Evolutionary conservation across 2,329 filamentous ascomycete species (phyloP).

Genomic region (Alternaria sp.): DNA sequence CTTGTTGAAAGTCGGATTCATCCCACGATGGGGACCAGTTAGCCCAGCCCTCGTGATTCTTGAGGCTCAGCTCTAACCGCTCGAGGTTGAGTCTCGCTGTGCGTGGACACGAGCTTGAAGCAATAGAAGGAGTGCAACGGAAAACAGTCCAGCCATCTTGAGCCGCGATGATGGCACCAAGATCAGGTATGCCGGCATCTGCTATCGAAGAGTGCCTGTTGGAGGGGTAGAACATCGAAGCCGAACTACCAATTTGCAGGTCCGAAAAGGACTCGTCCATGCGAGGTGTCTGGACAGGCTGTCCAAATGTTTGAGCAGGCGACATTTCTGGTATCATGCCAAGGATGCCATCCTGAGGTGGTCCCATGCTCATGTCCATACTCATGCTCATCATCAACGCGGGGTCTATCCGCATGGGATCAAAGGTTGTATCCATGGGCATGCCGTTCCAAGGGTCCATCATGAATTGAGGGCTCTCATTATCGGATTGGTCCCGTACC

Average conservation of each 20-base stretch:
- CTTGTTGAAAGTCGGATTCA: slow-evolving; percentile 55
- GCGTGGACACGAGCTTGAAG: slow-evolving; percentile 57
- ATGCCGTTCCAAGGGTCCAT: slow-evolving; percentile 57
- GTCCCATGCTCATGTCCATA: slow-evolving; percentile 53
- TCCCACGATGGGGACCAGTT: slow-evolving; percentile 59
- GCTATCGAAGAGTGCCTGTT: slow-evolving; percentile 51
- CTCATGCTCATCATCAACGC: slow-evolving; percentile 54
- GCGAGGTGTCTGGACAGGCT: slow-evolving; percentile 53
- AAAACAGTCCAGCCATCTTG: slow-evolving; percentile 62
- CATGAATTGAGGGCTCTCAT: slow-evolving; percentile 55
- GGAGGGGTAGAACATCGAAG: slow-evolving; percentile 49
- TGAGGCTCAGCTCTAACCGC: slow-evolving; percentile 57
- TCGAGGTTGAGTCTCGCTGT: slow-evolving; percentile 60
- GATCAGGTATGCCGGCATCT: slow-evolving; percentile 49
- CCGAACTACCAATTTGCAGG: slow-evolving; percentile 53
- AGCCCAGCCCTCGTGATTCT: slow-evolving; percentile 60
- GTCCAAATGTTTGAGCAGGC: slow-evolving; percentile 40
- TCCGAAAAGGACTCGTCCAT: slow-evolving; percentile 57
- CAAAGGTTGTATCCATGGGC: slow-evolving; percentile 53
- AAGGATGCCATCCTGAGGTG: slow-evolving; percentile 50
- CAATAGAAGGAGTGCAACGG: slow-evolving; percentile 57
- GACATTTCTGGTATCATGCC: slow-evolving; percentile 55
- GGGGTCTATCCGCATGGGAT: slow-evolving; percentile 53
- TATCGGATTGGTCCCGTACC: slow-evolving; percentile 50
- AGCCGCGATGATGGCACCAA: slow-evolving; percentile 57